Percentiles rank a stretch among this genome's conserved stretches.
Conservation (phyloP, 23 red algal genomes). For the Agarophyton chilense region DNA sequence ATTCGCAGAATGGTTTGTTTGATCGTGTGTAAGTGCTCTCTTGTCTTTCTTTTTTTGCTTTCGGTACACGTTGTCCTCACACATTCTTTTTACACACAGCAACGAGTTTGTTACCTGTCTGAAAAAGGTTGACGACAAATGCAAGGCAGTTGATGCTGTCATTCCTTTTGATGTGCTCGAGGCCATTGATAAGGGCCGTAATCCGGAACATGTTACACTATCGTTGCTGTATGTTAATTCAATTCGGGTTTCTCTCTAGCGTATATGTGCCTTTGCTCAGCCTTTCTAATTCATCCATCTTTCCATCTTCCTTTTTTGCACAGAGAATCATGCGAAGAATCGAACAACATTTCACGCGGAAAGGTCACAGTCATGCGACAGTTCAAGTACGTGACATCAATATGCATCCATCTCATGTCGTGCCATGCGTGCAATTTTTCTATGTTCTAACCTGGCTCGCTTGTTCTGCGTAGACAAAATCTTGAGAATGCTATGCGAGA, state of each 20-base stretch:
- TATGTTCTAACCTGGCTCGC: neutral
- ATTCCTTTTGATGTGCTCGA: constrained; percentile 72
- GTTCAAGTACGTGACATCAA: neutral
- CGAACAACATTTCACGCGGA: constrained; percentile 54
- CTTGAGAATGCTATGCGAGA: neutral
- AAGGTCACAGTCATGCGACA: constrained; percentile 21
- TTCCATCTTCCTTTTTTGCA: neutral
- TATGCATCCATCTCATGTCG: neutral
- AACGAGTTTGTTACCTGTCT: constrained; percentile 68
- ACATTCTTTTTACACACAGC: neutral
- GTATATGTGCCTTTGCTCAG: neutral
- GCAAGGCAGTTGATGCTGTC: constrained; percentile 25
- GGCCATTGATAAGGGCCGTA: constrained; percentile 73
- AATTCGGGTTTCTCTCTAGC: neutral
- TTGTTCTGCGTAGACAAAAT: neutral
- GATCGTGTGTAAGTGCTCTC: constrained; percentile 18
- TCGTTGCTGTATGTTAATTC: constrained; percentile 61
- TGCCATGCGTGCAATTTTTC: neutral
- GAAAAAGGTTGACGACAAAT: constrained; percentile 22
- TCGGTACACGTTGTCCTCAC: neutral
- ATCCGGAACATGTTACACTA: constrained; percentile 57
- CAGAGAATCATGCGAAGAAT: constrained; percentile 56
- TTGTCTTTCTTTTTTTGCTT: neutral
- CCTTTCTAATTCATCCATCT: neutral
- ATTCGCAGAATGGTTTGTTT: constrained; percentile 37